phyloP scores from a whole-genome alignment of 495 filamentous ascomycete species.

The Aspergillus indologenus region DNA sequence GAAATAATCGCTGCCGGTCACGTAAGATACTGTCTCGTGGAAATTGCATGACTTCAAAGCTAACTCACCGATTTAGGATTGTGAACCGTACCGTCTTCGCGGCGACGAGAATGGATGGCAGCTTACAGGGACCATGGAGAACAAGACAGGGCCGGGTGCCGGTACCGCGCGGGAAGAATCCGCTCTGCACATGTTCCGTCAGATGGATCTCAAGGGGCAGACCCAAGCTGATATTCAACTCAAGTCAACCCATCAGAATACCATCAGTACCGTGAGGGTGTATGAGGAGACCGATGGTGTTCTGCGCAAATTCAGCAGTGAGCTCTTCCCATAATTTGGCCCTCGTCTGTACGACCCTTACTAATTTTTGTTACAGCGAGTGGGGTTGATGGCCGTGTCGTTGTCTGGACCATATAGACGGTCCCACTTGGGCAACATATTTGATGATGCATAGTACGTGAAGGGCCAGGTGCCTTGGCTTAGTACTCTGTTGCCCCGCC shows the following conservation, averaged over 20 bases:
- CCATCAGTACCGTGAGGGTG: constrained; percentile 75
- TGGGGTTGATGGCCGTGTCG: constrained; percentile 91
- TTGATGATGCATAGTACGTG: background rate
- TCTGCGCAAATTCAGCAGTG: constrained; percentile 84
- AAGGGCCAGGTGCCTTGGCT: background rate
- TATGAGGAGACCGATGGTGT: constrained; percentile 64
- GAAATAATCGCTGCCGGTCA: constrained; percentile 96
- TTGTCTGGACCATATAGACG: constrained; percentile 62
- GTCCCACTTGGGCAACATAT: background rate
- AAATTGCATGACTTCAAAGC: background rate
- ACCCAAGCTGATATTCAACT: constrained; percentile 83
- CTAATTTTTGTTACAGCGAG: constrained; percentile 61
- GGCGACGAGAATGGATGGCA: constrained; percentile 85
- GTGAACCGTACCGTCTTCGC: constrained; percentile 85
- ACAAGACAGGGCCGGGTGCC: constrained; percentile 47
- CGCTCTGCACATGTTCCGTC: constrained; percentile 97
- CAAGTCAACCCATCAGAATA: constrained; percentile 96
- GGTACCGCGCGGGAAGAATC: constrained; percentile 69
- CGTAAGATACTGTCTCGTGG: no score
- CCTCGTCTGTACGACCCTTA: constrained; percentile 5
- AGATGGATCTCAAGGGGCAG: constrained; percentile 98
- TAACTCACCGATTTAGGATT: constrained; percentile 55
- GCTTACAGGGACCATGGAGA: constrained; percentile 77
- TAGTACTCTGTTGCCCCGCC: background rate
- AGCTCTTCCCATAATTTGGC: constrained; percentile 37